Base-by-base conservation (phyloP, 2,329 filamentous ascomycete genomes). In the Samsoniella hepiali region DNA sequence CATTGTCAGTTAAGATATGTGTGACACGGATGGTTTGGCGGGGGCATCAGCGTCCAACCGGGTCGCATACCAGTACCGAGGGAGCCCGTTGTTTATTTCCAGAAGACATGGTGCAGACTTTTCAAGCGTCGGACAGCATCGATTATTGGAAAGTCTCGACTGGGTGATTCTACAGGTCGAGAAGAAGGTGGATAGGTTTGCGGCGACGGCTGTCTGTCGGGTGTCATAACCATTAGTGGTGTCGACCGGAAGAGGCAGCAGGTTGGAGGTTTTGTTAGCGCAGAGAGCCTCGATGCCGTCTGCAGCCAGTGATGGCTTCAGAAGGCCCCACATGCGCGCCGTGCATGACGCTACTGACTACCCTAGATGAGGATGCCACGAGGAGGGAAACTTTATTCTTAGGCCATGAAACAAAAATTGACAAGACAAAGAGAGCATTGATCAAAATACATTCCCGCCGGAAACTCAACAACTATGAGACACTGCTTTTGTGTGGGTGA, bases 241-340 rank as follows among this genome's bases (percentile, higher is more conserved):
- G 62, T 61, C 11, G 31, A n/a, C 62, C 42, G 57, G 57, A 64
- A 64, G 45, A 60, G 62, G 62, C 44, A 40, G 55, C 31, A 38
- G 54, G 15, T 51, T 61, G 36, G n/a, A 56, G 40, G 29, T 54
- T 47, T 34, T 32, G n/a, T 49, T 58, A 62, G 62, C 56, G 50
- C 34, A 44, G 40, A 6, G 58, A 64, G 58, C 45, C 57, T 55
- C 44, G 40, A 60, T 38, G 27, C 34, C 42, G 57, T n/a, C 22
- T 44, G 58, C 51, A 58, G 44, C 63, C 54, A 64, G 58, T 64
- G 57, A 64, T 64, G 63, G 62, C 63, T 38, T 64, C 58, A 64
- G 63, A 56, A 42, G 27, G 36, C 36, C 58, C 63, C 63, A 64
- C 63, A 64, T 57, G 51, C 34, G 44, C 44, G 9, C 9, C n/a